Evolutionary conservation across 331 rosid species (phyloP), one percentile per base, ranked within the genome.

Genomic region (Quercus tomentella): DNA sequence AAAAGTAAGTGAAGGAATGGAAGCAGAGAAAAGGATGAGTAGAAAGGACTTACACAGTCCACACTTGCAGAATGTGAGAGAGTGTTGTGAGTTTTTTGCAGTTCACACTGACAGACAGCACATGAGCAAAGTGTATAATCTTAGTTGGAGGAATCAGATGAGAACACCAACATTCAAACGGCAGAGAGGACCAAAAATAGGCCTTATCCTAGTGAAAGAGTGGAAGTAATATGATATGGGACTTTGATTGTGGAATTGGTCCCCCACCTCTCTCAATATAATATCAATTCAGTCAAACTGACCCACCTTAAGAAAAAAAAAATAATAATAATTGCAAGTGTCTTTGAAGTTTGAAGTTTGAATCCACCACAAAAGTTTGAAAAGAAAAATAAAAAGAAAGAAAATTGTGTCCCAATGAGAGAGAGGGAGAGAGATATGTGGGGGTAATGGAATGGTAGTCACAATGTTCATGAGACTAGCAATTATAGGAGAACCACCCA

Each of bases 241-340:
- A 82, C 1, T 41, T 2, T 82, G 78, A 85, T 77, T 77, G 86
- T 81, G 92, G 51, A 76, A 6, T 79, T 80, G 92, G 92, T 73
- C 88, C 94, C 90, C 26, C 81, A 77, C 25, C 80, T 79, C 82
- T 62, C 85, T 70, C 79, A 79, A 25, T 62, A 67, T 49, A 70
- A 33, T 43, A 72, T 70, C 79, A 76, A 75, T 78, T 71, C 86
- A 84, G 97, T 92, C 97, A 91, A 88, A 94, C 89, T 89, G 97
- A 80, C 91, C 97, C 90, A 85, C 89, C 93, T 69, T 76, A 9
- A 33, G 72, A 63, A 56, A 54, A 69, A 0, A 41, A 37, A 0
- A 41, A 41, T 8, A 41, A 41, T 41, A 73, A 75, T 18, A 73
- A 76, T 76, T 63, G 79, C 87, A 77, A 81, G 73, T 79, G 55